Evolutionary conservation across 192 early-diverging fungal genomes (phyloP).

Genomic region (Coemansia sp.): DNA sequence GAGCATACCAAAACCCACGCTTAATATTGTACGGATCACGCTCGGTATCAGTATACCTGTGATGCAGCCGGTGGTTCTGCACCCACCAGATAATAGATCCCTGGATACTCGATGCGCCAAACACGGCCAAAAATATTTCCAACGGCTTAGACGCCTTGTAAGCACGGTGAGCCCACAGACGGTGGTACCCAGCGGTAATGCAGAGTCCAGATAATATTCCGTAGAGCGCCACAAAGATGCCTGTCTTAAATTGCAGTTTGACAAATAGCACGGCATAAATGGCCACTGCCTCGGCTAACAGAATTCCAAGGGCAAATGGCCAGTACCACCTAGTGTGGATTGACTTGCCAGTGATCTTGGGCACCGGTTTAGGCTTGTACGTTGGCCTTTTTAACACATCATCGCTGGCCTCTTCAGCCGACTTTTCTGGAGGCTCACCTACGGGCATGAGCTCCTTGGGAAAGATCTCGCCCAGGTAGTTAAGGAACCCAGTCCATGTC

Average conservation of each 20-base stretch:
- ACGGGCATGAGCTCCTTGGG: conserved; percentile 47
- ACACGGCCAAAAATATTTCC: conserved; percentile 59
- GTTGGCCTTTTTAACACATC: conserved; percentile 39
- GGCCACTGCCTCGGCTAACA: conserved; percentile 60
- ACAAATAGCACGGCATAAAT: conserved; percentile 74
- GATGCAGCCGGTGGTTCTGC: conserved; percentile 83
- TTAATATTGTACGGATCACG: conserved; percentile 80
- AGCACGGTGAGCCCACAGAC: conserved; percentile 76
- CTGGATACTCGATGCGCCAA: conserved; percentile 70
- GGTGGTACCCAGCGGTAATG: conserved; percentile 75
- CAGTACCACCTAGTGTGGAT: conserved; percentile 52
- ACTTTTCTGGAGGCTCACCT: conserved; percentile 39
- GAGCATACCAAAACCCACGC: conserved; percentile 76
- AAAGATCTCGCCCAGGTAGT: conserved; percentile 36
- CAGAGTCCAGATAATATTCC: conserved; percentile 31
- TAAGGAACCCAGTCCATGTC: conserved; percentile 31
- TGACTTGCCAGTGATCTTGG: conserved; percentile 32
- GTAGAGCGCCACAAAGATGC: conserved; percentile 30
- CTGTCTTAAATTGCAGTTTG: conserved; percentile 67
- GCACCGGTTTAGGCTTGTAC: conserved; percentile 38
- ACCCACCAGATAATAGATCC: conserved; percentile 87
- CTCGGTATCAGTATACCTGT: conserved; percentile 85
- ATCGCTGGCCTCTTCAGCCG: conserved; percentile 14
- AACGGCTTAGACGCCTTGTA: conserved; percentile 65
- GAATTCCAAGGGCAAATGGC: conserved; percentile 56